Percentiles rank a stretch among this genome's conserved stretches.
Evolutionary conservation across 495 filamentous ascomycete species (phyloP).

Genomic region (Podospora pseudopauciseta): DNA sequence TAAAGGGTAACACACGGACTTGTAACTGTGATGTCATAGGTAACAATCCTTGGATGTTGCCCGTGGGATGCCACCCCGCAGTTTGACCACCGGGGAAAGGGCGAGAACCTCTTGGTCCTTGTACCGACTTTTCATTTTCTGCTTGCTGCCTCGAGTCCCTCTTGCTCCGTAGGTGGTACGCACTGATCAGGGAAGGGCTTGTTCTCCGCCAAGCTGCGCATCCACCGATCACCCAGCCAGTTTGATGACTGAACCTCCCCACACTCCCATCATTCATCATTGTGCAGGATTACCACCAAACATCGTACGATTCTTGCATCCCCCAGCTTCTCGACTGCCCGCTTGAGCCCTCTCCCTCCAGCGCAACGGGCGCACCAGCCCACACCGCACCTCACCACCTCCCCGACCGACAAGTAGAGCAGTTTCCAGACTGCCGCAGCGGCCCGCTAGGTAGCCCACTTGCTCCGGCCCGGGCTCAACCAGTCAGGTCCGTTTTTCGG

Average conservation of each 20-base stretch:
- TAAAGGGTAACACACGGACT: background rate
- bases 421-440: conserved; percentile 6
- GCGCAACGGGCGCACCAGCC: background rate
- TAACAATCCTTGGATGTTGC: background rate
- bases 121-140: background rate
- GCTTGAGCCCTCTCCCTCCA: background rate
- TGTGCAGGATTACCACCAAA: background rate
- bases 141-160: no score
- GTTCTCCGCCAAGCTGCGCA: background rate
- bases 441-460: background rate
- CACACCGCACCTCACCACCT: background rate
- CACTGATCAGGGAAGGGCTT: background rate
- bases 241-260: no score
- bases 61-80: background rate
- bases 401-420: background rate
- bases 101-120: background rate
- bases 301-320: conserved; percentile 3
- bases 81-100: conserved; percentile 2
- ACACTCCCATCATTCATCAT: no score
- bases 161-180: background rate
- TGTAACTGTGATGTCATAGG: background rate
- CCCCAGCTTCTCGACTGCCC: background rate
- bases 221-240: no score
- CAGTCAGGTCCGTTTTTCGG: background rate
- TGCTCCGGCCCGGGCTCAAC: background rate